A percentile compares a stretch with the other conserved stretches of the same genome.
Evolutionary conservation across 306 rosid genomes (phyloP).

Genomic region (Dryas drummondii): DNA sequence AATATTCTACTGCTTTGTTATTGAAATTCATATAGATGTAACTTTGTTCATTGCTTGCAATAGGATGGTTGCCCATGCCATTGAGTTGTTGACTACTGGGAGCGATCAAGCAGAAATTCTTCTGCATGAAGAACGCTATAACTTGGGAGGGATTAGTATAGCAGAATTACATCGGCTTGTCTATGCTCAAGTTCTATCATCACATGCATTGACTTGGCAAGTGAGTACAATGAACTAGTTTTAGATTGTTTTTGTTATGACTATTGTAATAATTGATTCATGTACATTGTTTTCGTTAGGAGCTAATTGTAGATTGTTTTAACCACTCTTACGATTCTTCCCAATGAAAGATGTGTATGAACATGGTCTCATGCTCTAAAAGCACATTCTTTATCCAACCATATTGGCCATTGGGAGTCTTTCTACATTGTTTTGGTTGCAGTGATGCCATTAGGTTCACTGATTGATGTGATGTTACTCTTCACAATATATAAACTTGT

Average conservation of each 20-base stretch:
- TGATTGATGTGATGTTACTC: background rate
- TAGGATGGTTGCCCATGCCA: slow-evolving; percentile 93
- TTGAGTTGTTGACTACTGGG: slow-evolving; percentile 81
- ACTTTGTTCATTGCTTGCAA: slow-evolving; percentile 28
- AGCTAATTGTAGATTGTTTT: no score
- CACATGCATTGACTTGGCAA: slow-evolving; percentile 91
- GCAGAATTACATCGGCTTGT: slow-evolving; percentile 81
- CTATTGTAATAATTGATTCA: background rate
- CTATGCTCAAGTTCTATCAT: slow-evolving; percentile 90
- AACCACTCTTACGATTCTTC: no score
- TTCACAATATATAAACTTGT: background rate
- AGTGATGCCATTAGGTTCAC: background rate
- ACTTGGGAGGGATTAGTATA: slow-evolving; percentile 87
- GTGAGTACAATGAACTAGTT: slow-evolving; percentile 50
- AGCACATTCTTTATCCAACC: background rate
- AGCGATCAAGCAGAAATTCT: slow-evolving; percentile 84
- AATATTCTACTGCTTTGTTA: slow-evolving; percentile 15
- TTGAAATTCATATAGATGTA: slow-evolving; percentile 20
- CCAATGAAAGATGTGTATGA: no score
- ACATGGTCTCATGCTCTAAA: background rate
- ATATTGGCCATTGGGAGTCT: background rate
- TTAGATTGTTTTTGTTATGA: slow-evolving; percentile 6
- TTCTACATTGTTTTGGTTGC: background rate
- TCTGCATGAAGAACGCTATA: slow-evolving; percentile 66
- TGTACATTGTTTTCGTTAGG: background rate